Percentiles rank a stretch among this genome's conserved stretches.
These are phyloP conservation scores for Scutellaria barbata DNA, from an alignment of 257 asterid genomes.

Conservation along the genomic window DNA sequence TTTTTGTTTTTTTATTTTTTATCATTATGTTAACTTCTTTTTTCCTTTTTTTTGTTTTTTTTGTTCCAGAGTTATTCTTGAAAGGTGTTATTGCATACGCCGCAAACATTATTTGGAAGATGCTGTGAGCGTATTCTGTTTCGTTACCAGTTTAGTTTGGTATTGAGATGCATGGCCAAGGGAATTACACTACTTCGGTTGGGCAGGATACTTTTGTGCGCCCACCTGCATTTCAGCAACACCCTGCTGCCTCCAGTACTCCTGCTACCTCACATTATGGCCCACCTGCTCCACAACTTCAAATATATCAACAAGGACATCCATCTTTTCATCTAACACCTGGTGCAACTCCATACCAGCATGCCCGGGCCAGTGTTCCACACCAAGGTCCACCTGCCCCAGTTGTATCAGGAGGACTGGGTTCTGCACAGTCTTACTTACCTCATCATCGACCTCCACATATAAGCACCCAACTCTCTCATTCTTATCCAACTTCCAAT, in stretches of 20 bases:
- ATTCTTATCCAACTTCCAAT: constrained; percentile 44
- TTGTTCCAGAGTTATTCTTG: constrained; percentile 33
- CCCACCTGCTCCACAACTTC: constrained; percentile 43
- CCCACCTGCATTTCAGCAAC: constrained; percentile 53
- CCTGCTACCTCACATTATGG: constrained; percentile 46
- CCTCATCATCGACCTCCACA: constrained; percentile 51
- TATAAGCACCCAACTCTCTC: constrained; percentile 46
- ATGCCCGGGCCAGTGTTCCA: constrained; percentile 40
- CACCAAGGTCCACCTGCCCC: constrained; percentile 44
- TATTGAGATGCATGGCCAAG: constrained; percentile 65
- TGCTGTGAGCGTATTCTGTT: constrained; percentile 27
- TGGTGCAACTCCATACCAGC: constrained; percentile 45
- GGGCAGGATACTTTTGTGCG: constrained; percentile 54
- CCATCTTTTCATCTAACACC: constrained; percentile 43
- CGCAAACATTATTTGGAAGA: constrained; percentile 24
- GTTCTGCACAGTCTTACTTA: constrained; percentile 49
- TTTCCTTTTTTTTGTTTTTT: not conserved
- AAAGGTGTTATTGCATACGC: constrained; percentile 8
- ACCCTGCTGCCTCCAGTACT: constrained; percentile 41
- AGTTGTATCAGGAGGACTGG: constrained; percentile 46
- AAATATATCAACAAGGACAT: constrained; percentile 47
- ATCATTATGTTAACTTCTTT: not conserved
- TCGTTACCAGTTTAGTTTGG: constrained; percentile 36
- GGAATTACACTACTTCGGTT: constrained; percentile 52
- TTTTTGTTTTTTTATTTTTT: not conserved